phyloP scores from a whole-genome alignment of 75 land plant species.

The Selaginella moellendorffii region DNA sequence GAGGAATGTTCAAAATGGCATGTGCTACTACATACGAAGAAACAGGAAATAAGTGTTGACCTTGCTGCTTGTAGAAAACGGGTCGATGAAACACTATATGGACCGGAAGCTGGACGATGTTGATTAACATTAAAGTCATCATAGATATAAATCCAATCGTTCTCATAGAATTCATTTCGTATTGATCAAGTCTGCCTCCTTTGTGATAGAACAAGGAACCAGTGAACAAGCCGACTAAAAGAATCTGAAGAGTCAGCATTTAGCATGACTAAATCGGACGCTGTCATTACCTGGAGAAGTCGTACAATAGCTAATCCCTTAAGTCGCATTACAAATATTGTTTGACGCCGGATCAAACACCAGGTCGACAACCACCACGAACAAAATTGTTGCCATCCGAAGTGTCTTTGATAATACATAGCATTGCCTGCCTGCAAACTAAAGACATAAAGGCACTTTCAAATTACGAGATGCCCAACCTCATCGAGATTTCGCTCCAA shows the following conservation, averaged over 20 bases:
- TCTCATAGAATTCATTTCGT: constrained; percentile 25
- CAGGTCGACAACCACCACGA: constrained; percentile 31
- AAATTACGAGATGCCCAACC: not conserved
- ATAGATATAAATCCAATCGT: constrained; percentile 31
- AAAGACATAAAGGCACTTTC: not conserved
- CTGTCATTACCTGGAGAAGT: constrained; percentile 23
- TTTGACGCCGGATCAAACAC: constrained; percentile 24
- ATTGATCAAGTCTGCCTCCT: constrained; percentile 16
- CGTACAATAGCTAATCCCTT: constrained; percentile 25
- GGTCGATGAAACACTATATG: constrained; percentile 27
- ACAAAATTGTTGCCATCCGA: constrained; percentile 20
- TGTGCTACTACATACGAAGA: constrained; percentile 27
- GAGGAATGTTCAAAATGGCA: constrained; percentile 24
- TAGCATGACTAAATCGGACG: not conserved
- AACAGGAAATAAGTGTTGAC: constrained; percentile 30
- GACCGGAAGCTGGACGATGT: constrained; percentile 30
- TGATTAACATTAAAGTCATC: constrained; percentile 31
- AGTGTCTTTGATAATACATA: not conserved
- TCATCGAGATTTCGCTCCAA: not conserved
- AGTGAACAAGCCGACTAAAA: constrained; percentile 24
- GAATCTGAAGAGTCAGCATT: constrained; percentile 28
- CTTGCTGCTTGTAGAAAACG: constrained; percentile 12
- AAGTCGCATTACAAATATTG: constrained; percentile 17
- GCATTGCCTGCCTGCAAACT: not conserved
- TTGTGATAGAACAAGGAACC: constrained; percentile 34